Evolutionary conservation across 2,329 filamentous ascomycete genomes (phyloP).

Genomic region (Epichloe aotearoae): DNA sequence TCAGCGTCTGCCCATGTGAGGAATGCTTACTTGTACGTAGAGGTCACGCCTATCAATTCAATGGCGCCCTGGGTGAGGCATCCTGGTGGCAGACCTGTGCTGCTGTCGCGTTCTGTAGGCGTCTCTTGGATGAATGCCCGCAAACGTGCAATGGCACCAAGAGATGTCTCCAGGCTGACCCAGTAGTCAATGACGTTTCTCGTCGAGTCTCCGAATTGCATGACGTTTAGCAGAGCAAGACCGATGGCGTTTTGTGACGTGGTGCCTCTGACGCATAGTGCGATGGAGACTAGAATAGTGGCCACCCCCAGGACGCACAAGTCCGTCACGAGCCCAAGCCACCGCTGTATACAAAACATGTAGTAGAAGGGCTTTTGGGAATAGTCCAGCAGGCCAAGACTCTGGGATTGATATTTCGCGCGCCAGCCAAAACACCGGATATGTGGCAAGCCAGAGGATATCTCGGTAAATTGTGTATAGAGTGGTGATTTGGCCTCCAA

Average conservation of each 20-base stretch:
- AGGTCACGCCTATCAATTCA: no score
- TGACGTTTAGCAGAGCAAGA: slow-evolving; percentile 5
- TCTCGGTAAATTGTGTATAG: slow-evolving; percentile 25
- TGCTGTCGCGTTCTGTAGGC: not conserved
- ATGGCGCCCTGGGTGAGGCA: no score
- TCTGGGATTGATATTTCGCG: slow-evolving; percentile 22
- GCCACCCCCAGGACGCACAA: slow-evolving; percentile 16
- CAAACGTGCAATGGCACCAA: slow-evolving; percentile 10
- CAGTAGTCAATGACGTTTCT: slow-evolving; percentile 9
- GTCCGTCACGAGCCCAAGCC: slow-evolving; percentile 31
- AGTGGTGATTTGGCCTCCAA: slow-evolving; percentile 38
- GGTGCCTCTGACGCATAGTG: slow-evolving; percentile 9
- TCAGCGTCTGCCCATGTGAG: not conserved
- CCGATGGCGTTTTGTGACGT: slow-evolving; percentile 3
- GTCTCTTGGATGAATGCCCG: slow-evolving; percentile 4
- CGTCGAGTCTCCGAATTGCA: slow-evolving; percentile 4
- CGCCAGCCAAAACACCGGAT: slow-evolving; percentile 14
- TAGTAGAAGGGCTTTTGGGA: slow-evolving; percentile 19
- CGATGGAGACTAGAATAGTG: slow-evolving; percentile 19
- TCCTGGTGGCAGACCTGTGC: not conserved
- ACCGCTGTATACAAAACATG: slow-evolving; percentile 31
- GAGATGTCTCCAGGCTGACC: no score
- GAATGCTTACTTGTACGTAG: no score
- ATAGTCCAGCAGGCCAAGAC: slow-evolving; percentile 26
- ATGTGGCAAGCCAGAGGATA: slow-evolving; percentile 13